Evolutionary conservation across 306 rosid species (phyloP), one percentile per base, ranked within the genome.

Genomic region (Erythrophleum fordii): DNA sequence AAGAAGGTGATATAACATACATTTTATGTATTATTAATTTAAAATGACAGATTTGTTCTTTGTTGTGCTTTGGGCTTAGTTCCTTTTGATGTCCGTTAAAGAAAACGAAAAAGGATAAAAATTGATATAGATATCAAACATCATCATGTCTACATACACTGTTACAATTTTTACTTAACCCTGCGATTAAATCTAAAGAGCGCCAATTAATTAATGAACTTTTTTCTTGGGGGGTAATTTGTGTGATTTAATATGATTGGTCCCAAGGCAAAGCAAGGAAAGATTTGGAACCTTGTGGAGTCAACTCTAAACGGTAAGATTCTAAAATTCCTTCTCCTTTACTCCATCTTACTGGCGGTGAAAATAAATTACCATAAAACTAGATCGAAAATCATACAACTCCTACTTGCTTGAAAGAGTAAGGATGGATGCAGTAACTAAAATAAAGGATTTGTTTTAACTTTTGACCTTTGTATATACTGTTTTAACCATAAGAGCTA

Each of bases 251-350:
- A 69, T 73, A 41, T 26, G 52, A 66, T 45, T 70, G 49, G 56
- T 23, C 31, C 37, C 60, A 44, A 34, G 6, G 28, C n/a, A 22
- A 13, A 71, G 62, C 62, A 75, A 22, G 8, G 9, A 29, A 68
- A 69, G 28, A 46, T 68, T 75, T 71, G 45, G 76, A 76, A 80
- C 60, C 75, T 72, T 76, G 52, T 39, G 62, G 22, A 66, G 77
- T 85, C 83, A 77, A 72, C 35, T 49, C 75, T 46, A 72, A 29
- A 42, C 14, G 85, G 42, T 77, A 82, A 72, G 85, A 56, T 81
- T 81, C 83, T 74, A 51, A 67, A 61, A 25, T 77, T 77, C 74
- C 62, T 52, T 42, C 28, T 44, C 12, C 1, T 44, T 14, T 61
- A 16, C 61, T 13, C 0, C 13, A 26, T 26, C 14, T 26, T 26